Conservation (phyloP, 2,329 filamentous ascomycete species). For the Parascedosporium putredinis region DNA sequence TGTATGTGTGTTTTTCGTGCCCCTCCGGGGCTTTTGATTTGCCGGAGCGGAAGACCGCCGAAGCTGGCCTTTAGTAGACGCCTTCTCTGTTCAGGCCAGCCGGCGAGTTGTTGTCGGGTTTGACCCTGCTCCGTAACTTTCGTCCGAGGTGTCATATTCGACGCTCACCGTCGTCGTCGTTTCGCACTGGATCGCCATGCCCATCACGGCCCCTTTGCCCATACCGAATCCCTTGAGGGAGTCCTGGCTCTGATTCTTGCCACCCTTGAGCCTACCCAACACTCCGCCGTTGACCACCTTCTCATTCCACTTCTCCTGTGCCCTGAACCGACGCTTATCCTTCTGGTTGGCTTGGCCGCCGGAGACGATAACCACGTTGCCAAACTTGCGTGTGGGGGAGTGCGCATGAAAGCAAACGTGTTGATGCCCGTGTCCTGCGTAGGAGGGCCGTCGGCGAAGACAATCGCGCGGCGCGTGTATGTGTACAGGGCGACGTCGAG, state of each 20-base stretch:
- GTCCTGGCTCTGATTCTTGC: slow-evolving; percentile 20
- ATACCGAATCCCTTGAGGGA: slow-evolving; percentile 22
- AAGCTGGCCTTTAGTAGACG: no score
- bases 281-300: background rate
- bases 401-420: slow-evolving; percentile 41
- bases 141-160: slow-evolving; percentile 19
- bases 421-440: slow-evolving; percentile 36
- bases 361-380: slow-evolving; percentile 28
- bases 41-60: background rate
- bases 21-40: no score
- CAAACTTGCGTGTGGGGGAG: slow-evolving; percentile 26
- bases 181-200: slow-evolving; percentile 31
- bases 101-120: background rate
- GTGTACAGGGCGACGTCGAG: slow-evolving; percentile 45
- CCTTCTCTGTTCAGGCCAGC: no score
- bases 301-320: background rate
- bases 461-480: slow-evolving; percentile 39
- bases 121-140: background rate
- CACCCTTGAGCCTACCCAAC: background rate
- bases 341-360: slow-evolving; percentile 13
- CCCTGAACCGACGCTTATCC: background rate
- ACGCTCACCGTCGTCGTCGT: slow-evolving; percentile 31
- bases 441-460: slow-evolving; percentile 32
- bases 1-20: background rate
- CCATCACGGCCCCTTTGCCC: slow-evolving; percentile 14